Conservation (phyloP, 2,329 filamentous ascomycete genomes). For the Diaporthe longicolla region DNA sequence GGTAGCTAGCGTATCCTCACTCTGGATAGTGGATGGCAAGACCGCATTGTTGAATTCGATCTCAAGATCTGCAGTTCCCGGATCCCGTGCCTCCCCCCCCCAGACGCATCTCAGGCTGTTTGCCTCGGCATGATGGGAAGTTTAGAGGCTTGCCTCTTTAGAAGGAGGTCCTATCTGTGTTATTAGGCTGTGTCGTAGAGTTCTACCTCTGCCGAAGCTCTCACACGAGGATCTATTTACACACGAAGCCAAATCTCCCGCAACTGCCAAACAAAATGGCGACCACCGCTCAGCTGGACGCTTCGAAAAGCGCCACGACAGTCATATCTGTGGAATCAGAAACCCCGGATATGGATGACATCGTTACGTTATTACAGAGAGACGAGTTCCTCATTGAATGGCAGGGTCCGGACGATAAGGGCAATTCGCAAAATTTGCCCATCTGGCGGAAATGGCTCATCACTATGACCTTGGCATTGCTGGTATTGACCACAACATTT, state of each 20-base stretch:
- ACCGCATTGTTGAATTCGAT: background rate
- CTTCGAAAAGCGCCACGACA: background rate
- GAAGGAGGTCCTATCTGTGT: background rate
- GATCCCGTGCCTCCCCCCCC: background rate
- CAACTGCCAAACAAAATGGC: background rate
- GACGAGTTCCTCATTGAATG: slow-evolving; percentile 6
- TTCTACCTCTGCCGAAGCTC: background rate
- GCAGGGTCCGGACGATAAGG: slow-evolving; percentile 5
- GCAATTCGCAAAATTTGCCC: background rate
- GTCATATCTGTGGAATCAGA: background rate
- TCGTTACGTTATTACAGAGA: background rate
- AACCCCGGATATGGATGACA: background rate
- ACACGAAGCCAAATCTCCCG: background rate
- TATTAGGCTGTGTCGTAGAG: background rate
- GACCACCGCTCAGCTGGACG: background rate
- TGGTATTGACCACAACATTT: slow-evolving; percentile 12
- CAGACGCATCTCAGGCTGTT: background rate
- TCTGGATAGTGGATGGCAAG: slow-evolving; percentile 1
- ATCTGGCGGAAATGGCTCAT: slow-evolving; percentile 8
- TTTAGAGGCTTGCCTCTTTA: background rate
- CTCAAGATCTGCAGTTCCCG: background rate
- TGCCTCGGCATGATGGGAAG: background rate
- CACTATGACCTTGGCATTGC: slow-evolving; percentile 7
- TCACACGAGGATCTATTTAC: background rate
- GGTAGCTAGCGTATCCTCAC: background rate